Evolutionary conservation across 768 basidiomycete species (phyloP).

Genomic region (Crassisporium funariophilum): DNA sequence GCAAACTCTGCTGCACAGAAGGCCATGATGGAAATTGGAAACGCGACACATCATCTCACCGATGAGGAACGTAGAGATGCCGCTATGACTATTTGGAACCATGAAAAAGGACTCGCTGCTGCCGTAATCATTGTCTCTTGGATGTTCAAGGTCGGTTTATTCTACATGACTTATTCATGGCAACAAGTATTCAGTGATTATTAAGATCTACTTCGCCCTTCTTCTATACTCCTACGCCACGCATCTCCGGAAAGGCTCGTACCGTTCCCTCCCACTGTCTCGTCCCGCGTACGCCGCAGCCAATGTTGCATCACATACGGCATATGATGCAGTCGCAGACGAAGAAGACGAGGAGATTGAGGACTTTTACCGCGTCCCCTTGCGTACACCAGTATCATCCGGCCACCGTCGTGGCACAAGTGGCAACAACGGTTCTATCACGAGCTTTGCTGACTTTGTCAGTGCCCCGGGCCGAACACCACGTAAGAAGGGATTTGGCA

Average conservation of each 20-base stretch:
- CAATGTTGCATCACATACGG: slow-evolving; percentile 30
- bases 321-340: slow-evolving; percentile 43
- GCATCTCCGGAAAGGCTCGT: slow-evolving; percentile 90
- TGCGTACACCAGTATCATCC: slow-evolving; percentile 47
- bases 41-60: slow-evolving; percentile 54
- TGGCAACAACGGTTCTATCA: slow-evolving; percentile 37
- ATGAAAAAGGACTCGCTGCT: slow-evolving; percentile 83
- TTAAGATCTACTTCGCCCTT: slow-evolving; percentile 87
- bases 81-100: slow-evolving; percentile 84
- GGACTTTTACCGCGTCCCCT: slow-evolving; percentile 68
- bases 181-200: slow-evolving; percentile 9
- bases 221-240: slow-evolving; percentile 91
- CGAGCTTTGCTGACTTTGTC: slow-evolving; percentile 67
- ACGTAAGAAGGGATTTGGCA: slow-evolving; percentile 29
- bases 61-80: slow-evolving; percentile 68
- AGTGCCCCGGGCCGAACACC: slow-evolving; percentile 48
- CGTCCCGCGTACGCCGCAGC: slow-evolving; percentile 40
- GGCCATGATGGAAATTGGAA: slow-evolving; percentile 70
- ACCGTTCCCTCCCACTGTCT: slow-evolving; percentile 72
- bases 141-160: slow-evolving; percentile 74
- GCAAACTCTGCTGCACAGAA: slow-evolving; percentile 88
- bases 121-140: slow-evolving; percentile 81
- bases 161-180: background rate
- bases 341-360: slow-evolving; percentile 68
- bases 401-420: slow-evolving; percentile 34